Conservation (phyloP, 169 alveolate genomes). For the Eimeria maxima region DNA sequence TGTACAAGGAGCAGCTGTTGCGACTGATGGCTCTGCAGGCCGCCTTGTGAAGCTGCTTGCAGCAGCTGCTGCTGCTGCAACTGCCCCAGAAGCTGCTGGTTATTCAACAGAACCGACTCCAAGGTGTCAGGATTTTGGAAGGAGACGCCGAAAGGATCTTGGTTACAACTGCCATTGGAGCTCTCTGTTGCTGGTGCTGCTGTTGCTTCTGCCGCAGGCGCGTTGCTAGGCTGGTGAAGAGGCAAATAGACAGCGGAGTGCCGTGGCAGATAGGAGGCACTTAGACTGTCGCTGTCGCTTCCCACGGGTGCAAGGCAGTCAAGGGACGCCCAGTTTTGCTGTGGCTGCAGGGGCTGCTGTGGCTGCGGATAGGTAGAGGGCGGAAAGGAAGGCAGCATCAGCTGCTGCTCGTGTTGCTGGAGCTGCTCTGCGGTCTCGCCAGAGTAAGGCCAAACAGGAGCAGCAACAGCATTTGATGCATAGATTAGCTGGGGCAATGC, state of each 20-base stretch:
- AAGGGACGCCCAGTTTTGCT: conserved; percentile 29
- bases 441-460: conserved; percentile 19
- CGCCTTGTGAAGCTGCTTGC: conserved; percentile 40
- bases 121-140: conserved; percentile 35
- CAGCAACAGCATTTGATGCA: not conserved
- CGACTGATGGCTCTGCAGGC: conserved; percentile 6
- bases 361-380: not conserved
- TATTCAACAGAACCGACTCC: conserved; percentile 22
- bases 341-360: conserved; percentile 6
- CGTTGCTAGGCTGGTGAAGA: not conserved
- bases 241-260: conserved; percentile 41
- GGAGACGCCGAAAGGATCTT: not conserved
- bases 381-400: conserved; percentile 17
- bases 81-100: conserved; percentile 56
- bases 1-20: conserved; percentile 48
- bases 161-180: not conserved
- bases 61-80: conserved; percentile 61
- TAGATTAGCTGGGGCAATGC: not conserved
- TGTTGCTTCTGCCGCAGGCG: conserved; percentile 7
- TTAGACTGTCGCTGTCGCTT: conserved; percentile 1
- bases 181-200: conserved; percentile 24
- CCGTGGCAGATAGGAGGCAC: conserved; percentile 29
- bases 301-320: not conserved
- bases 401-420: conserved; percentile 10
- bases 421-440: conserved; percentile 6